Evolutionary conservation across 2,329 filamentous ascomycete species (phyloP), one percentile per base, ranked within the genome.

Genomic region (Penicillium sumatraense): DNA sequence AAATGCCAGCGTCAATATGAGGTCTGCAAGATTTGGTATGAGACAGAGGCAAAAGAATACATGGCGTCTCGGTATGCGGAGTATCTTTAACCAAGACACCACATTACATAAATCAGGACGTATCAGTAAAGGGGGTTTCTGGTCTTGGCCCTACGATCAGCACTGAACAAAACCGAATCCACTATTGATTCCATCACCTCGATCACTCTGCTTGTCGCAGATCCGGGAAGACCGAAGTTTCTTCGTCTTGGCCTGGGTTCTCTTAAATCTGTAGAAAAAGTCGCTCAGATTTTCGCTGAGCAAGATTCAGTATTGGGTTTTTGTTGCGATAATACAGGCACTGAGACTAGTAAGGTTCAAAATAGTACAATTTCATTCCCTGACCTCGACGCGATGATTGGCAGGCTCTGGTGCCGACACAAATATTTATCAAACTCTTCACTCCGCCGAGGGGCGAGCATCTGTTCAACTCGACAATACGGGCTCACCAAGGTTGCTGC

Each of bases 11-110:
- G 47, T 59, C 38, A 53, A 2, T 54, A 45, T 42, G 56, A 59
- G 41, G 42, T 59, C 21, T 29, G 21, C 53, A 59, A 59, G 50
- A 77, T 86, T 3, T 74, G 87, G 10, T 86, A 86, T 67, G 67
- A 71, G 11, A 77, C 75, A 31, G 81, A 83, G 51, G 83, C 75
- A 31, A 83, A 73, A 1, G n/a, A 13, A 79, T 86, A 85, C 67
- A 67, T 84, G 23, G 82, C 82, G 4, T 78, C 78, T 2, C 81
- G 83, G 26, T 78, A n/a, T n/a, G n/a, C n/a, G n/a, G n/a, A n/a
- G n/a, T n/a, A n/a, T n/a, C n/a, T n/a, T n/a, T n/a, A n/a, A n/a
- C n/a, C n/a, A n/a, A n/a, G n/a, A n/a, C n/a, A n/a, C n/a, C n/a
- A n/a, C n/a, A n/a, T n/a, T n/a, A n/a, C n/a, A n/a, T n/a, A n/a